These are phyloP conservation scores for Metschnikowia kunwiensis DNA, from an alignment of 805 yeast species.

Conservation along the genomic window DNA sequence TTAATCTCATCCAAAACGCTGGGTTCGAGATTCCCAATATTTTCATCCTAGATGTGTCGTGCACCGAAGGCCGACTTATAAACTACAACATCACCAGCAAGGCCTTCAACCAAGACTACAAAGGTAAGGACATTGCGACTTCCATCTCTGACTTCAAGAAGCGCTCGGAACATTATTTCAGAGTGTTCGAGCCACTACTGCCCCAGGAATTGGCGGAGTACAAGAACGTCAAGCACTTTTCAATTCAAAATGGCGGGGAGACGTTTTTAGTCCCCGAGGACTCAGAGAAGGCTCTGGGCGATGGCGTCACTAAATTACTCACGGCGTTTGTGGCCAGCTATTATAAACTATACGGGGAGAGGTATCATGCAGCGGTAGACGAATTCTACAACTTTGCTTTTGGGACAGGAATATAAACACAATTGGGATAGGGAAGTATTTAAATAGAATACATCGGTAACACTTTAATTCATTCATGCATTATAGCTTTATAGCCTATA, in stretches of 20 bases:
- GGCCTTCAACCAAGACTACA: conserved; percentile 60
- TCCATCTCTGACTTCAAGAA: conserved; percentile 60
- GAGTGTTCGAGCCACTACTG: conserved; percentile 21
- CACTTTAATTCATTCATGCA: background rate
- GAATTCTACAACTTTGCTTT: conserved; percentile 12
- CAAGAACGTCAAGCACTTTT: conserved; percentile 11
- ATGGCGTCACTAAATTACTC: conserved; percentile 12
- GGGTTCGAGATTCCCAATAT: conserved; percentile 34
- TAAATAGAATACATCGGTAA: too few species aligned
- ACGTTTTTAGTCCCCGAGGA: conserved; percentile 3
- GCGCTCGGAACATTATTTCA: conserved; percentile 51
- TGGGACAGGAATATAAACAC: conserved; percentile 1
- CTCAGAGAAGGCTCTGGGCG: conserved; percentile 2
- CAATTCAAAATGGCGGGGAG: conserved; percentile 16
- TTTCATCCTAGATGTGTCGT: conserved; percentile 57
- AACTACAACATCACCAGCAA: conserved; percentile 63
- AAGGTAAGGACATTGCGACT: conserved; percentile 45
- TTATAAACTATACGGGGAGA: conserved; percentile 17
- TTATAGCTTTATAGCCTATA: too few species aligned
- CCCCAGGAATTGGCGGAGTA: conserved; percentile 12
- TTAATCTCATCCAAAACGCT: conserved; percentile 22
- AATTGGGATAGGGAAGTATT: conserved; percentile 2
- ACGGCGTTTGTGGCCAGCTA: conserved; percentile 15
- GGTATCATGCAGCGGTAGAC: conserved; percentile 18
- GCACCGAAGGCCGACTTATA: conserved; percentile 49